These are phyloP conservation scores for Aspergillus sp. DNA, from an alignment of 2,329 filamentous ascomycete species.

Conservation along the genomic window DNA sequence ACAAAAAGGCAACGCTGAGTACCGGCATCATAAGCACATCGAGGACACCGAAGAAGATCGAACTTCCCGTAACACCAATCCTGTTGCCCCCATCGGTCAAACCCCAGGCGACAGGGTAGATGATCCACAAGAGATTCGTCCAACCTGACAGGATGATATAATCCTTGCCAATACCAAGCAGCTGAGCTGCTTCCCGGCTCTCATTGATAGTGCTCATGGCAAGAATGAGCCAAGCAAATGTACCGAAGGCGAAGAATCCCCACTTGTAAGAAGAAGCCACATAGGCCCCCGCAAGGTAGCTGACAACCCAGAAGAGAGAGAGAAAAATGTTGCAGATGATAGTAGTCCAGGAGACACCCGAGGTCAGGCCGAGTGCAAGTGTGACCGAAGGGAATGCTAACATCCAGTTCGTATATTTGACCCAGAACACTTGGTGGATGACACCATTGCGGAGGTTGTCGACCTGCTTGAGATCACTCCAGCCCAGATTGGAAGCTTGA, in stretches of 20 bases:
- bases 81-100: conserved; percentile 53
- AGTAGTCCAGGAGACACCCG: conserved; percentile 56
- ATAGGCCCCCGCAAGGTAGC: conserved; percentile 51
- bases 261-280: conserved; percentile 54
- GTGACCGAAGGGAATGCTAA: conserved; percentile 49
- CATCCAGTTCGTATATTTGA: conserved; percentile 55
- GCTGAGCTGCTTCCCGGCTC: conserved; percentile 38
- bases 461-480: conserved; percentile 16
- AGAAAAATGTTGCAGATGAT: conserved; percentile 52
- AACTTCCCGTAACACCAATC: conserved; percentile 46
- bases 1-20: conserved; percentile 34
- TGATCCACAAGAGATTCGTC: conserved; percentile 36
- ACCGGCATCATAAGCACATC: conserved; percentile 51
- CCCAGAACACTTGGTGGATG: conserved; percentile 53
- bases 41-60: conserved; percentile 55
- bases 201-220: conserved; percentile 44
- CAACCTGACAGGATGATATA: conserved; percentile 47
- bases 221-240: conserved; percentile 47
- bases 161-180: conserved; percentile 45
- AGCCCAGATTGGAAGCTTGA: conserved; percentile 53
- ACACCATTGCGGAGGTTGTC: conserved; percentile 28
- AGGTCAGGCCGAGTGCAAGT: conserved; percentile 37
- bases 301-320: conserved; percentile 51
- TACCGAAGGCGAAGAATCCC: conserved; percentile 48
- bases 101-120: conserved; percentile 55